phyloP scores from a whole-genome alignment of 2,329 filamentous ascomycete genomes.

The Aspergillus sp. region DNA sequence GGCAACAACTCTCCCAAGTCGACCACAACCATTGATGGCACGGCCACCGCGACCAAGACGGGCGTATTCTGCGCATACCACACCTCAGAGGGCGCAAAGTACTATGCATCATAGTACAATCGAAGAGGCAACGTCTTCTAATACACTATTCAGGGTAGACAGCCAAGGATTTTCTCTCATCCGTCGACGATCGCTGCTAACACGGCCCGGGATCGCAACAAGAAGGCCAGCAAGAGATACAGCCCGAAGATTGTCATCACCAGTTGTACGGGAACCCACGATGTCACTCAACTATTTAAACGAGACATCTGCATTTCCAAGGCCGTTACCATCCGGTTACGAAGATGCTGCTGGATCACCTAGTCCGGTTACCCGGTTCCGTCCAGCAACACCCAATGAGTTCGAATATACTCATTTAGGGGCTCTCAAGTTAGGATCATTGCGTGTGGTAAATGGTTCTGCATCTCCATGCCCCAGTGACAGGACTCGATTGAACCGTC shows the following conservation, averaged over 20 bases:
- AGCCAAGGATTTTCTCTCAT: conserved; percentile 39
- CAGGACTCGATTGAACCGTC: conserved; percentile 25
- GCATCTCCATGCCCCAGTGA: conserved; percentile 43
- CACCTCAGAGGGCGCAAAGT: conserved; percentile 27
- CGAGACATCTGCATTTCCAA: conserved; percentile 13
- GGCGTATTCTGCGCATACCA: conserved; percentile 34
- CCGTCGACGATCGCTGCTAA: conserved; percentile 41
- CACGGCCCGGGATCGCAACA: conserved; percentile 38
- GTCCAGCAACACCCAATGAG: conserved; percentile 32
- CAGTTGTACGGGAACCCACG: conserved; percentile 27
- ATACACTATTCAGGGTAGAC: conserved; percentile 36
- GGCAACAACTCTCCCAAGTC: conserved; percentile 18
- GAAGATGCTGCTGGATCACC: conserved; percentile 18
- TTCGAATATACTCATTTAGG: conserved; percentile 44
- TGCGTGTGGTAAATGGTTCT: conserved; percentile 43
- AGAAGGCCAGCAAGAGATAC: conserved; percentile 33
- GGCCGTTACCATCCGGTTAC: conserved; percentile 21
- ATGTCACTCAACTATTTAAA: conserved; percentile 12
- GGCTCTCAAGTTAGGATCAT: conserved; percentile 42
- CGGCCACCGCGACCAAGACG: conserved; percentile 29
- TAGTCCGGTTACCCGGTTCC: conserved; percentile 16
- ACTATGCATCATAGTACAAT: conserved; percentile 27
- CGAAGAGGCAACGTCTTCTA: conserved; percentile 34
- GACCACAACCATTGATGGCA: conserved; percentile 18
- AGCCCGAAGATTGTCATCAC: conserved; percentile 25